phyloP scores from a whole-genome alignment of 2,329 filamentous ascomycete genomes.

The Verticillium zaregamsianum region DNA sequence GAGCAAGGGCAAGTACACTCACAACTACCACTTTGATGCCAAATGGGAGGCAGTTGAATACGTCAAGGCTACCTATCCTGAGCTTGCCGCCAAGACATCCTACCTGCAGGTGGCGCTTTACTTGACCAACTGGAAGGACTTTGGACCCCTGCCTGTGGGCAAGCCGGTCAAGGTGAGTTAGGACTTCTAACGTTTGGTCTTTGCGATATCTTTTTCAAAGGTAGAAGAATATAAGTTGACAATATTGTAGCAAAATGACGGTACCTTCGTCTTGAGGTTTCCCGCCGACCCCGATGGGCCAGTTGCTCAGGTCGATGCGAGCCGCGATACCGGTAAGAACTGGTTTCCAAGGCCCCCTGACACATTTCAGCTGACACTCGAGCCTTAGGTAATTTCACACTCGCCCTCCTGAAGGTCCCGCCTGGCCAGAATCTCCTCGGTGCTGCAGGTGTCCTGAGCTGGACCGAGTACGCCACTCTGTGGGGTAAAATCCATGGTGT shows the following conservation, averaged over 20 bases:
- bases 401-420: neutral
- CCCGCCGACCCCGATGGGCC: neutral
- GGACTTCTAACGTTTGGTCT: too few relatives aligned
- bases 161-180: neutral
- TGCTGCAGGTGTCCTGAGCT: neutral
- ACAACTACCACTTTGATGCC: constrained; percentile 11
- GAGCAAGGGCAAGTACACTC: constrained; percentile 12
- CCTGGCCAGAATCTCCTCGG: neutral
- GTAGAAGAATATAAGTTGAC: too few relatives aligned
- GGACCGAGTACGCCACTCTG: neutral
- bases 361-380: neutral
- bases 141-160: neutral
- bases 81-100: neutral
- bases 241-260: neutral
- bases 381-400: neutral
- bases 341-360: neutral
- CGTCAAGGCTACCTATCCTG: neutral
- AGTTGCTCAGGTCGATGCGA: neutral
- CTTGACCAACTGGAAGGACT: neutral
- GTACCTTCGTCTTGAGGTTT: neutral
- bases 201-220: too few relatives aligned
- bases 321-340: neutral
- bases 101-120: neutral
- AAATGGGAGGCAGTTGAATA: constrained; percentile 7
- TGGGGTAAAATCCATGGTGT: neutral